phyloP scores from a whole-genome alignment of 768 basidiomycete species.

The Stropharia rugosoannulata region DNA sequence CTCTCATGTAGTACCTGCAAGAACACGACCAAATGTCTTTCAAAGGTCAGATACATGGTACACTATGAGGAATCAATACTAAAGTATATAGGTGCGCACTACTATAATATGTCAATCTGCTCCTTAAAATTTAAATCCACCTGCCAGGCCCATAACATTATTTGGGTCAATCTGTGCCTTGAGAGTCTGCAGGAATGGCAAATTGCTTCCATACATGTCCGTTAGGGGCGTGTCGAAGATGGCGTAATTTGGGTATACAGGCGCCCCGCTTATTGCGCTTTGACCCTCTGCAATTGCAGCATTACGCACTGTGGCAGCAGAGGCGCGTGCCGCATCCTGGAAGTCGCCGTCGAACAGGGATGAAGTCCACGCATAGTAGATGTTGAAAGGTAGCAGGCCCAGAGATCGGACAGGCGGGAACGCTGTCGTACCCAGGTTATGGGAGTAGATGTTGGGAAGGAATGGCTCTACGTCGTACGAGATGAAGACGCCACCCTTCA shows the following conservation, averaged over 20 bases:
- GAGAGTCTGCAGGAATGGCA: constrained; percentile 38
- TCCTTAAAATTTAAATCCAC: constrained; percentile 53
- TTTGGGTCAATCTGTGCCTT: constrained; percentile 52
- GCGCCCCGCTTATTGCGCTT: constrained; percentile 28
- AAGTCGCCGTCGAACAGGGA: constrained; percentile 25
- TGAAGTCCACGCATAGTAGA: constrained; percentile 26
- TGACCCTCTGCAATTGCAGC: constrained; percentile 34
- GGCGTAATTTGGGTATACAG: constrained; percentile 52
- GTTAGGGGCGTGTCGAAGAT: constrained; percentile 48
- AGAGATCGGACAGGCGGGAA: constrained; percentile 37
- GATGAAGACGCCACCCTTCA: constrained; percentile 9
- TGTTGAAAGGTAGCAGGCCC: constrained; percentile 26
- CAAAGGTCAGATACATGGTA: too few relatives aligned
- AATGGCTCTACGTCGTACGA: constrained; percentile 53
- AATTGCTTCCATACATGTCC: constrained; percentile 49
- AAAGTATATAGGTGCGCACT: too few relatives aligned
- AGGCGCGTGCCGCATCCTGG: constrained; percentile 33
- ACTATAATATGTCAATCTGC: background rate
- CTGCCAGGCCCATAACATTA: constrained; percentile 66
- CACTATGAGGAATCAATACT: too few relatives aligned
- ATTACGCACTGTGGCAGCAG: constrained; percentile 32
- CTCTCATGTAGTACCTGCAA: too few relatives aligned
- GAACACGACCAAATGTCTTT: too few relatives aligned
- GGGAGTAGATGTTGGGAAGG: constrained; percentile 35
- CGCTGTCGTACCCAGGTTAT: constrained; percentile 36